Evolutionary conservation across 2,329 filamentous ascomycete genomes (phyloP).

Genomic region (Clarireedia paspali): DNA sequence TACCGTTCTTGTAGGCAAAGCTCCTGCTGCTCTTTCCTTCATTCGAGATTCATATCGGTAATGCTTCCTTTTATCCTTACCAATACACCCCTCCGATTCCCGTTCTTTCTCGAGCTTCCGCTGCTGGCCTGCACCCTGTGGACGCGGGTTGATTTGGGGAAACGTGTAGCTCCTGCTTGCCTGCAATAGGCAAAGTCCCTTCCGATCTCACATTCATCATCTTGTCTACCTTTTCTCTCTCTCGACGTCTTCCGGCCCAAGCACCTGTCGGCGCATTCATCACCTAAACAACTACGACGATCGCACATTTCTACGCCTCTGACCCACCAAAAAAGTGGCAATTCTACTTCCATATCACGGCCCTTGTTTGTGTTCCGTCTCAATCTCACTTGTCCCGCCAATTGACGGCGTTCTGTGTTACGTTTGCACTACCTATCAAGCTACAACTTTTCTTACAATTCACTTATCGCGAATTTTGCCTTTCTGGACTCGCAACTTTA

Average conservation of each 20-base stretch:
- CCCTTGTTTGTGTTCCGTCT: slow-evolving; percentile 3
- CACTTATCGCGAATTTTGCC: background rate
- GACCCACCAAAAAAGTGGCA: background rate
- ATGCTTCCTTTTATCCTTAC: too few relatives aligned
- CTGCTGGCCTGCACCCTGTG: too few relatives aligned
- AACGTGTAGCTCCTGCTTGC: too few relatives aligned
- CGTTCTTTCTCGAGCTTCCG: too few relatives aligned
- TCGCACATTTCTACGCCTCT: background rate
- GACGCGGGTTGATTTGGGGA: too few relatives aligned
- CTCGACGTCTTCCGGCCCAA: background rate
- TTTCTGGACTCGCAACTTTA: background rate
- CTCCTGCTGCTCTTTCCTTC: too few relatives aligned
- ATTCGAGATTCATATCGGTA: too few relatives aligned
- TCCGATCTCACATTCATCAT: background rate
- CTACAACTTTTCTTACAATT: background rate
- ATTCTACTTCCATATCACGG: background rate
- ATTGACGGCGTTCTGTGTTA: slow-evolving; percentile 11
- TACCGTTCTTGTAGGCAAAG: too few relatives aligned
- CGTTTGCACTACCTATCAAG: background rate
- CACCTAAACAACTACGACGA: background rate
- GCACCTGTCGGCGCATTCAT: too few relatives aligned
- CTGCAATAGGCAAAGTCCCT: too few relatives aligned
- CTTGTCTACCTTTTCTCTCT: background rate
- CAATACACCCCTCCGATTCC: too few relatives aligned
- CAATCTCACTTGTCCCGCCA: slow-evolving; percentile 9